phyloP scores from a whole-genome alignment of 805 yeast species.

The Grigorovia yakushimaensis region DNA sequence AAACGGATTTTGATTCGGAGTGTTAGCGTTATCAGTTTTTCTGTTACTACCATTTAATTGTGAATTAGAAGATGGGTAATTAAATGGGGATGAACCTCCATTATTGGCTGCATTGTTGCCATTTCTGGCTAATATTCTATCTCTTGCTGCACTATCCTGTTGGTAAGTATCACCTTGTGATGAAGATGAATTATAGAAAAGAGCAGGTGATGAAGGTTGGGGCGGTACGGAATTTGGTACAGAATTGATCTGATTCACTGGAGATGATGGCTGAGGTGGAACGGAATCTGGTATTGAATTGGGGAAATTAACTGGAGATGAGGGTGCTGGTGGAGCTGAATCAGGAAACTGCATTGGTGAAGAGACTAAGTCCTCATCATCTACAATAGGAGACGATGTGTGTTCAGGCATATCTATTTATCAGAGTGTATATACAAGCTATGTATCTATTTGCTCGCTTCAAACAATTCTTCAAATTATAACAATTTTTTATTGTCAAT shows the following conservation, averaged over 20 bases:
- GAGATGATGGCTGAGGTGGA: conserved; percentile 31
- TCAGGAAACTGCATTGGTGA: conserved; percentile 31
- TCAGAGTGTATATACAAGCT: background rate
- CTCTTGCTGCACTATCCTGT: conserved; percentile 13
- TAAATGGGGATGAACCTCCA: conserved; percentile 38
- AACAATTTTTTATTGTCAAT: background rate
- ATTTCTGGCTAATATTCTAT: conserved; percentile 8
- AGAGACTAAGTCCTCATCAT: conserved; percentile 25
- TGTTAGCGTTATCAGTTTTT: background rate
- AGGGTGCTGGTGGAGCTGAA: conserved; percentile 29
- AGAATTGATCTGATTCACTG: conserved; percentile 8
- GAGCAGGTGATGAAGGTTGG: conserved; percentile 30
- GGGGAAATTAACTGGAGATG: conserved; percentile 19
- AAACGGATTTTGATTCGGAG: conserved; percentile 24
- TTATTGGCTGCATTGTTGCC: background rate
- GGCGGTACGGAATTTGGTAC: conserved; percentile 19
- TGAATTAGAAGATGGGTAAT: conserved; percentile 31
- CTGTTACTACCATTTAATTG: background rate
- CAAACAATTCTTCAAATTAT: background rate
- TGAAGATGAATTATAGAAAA: conserved; percentile 27
- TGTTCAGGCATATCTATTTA: conserved; percentile 14
- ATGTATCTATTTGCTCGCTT: background rate
- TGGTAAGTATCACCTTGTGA: conserved; percentile 25
- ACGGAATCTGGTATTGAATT: conserved; percentile 3
- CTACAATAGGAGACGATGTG: conserved; percentile 32